Conservation (phyloP, 306 rosid species). For the Pterocarpus santalinus region DNA sequence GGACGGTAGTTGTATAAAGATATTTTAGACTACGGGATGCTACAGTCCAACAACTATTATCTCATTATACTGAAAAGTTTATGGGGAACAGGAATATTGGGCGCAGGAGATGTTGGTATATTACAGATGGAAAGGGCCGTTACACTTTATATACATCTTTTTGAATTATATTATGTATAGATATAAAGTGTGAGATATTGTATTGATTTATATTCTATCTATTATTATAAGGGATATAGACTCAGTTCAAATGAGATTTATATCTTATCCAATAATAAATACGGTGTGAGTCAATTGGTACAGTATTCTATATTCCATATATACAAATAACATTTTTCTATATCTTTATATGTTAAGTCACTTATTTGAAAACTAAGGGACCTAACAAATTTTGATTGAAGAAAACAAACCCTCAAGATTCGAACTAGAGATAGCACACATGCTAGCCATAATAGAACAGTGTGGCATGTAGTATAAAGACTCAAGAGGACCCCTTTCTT, state of each 20-base stretch:
- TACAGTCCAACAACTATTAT: constrained; percentile 49
- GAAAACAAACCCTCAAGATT: constrained; percentile 45
- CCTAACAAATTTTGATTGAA: constrained; percentile 48
- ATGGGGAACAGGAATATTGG: constrained; percentile 34
- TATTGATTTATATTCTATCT: too few species aligned
- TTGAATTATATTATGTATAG: too few species aligned
- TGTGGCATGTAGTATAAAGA: constrained; percentile 55
- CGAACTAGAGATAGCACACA: constrained; percentile 55
- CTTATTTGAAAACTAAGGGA: constrained; percentile 37
- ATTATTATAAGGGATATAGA: too few species aligned
- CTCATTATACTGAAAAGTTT: constrained; percentile 44
- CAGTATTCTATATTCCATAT: too few species aligned
- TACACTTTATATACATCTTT: neutral
- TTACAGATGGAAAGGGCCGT: constrained; percentile 67
- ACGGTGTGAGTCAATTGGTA: too few species aligned
- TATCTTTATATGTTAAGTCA: constrained; percentile 18
- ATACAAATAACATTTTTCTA: too few species aligned
- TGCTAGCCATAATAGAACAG: constrained; percentile 67
- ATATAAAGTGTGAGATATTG: too few species aligned
- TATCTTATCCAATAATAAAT: too few species aligned
- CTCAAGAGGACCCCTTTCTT: constrained; percentile 49
- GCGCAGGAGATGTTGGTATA: constrained; percentile 53
- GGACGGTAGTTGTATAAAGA: neutral
- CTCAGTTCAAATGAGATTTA: too few species aligned
- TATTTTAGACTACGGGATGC: constrained; percentile 39